Percentiles rank a stretch among this genome's conserved stretches.
Conservation (phyloP, 2,329 filamentous ascomycete species). For the Talaromyces atroroseus region DNA sequence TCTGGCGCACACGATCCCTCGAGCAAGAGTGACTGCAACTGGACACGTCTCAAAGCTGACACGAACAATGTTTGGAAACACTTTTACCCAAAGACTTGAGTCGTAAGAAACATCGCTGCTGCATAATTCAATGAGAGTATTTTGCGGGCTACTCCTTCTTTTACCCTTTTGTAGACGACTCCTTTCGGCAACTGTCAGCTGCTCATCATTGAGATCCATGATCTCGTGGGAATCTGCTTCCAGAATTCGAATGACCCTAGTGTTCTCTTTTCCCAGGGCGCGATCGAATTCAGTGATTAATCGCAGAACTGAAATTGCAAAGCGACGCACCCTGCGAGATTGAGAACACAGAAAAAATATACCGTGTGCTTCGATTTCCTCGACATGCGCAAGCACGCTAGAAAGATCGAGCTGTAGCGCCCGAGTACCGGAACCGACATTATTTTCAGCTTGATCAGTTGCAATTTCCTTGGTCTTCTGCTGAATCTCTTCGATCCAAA, state of each 20-base stretch:
- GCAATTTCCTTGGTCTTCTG: conserved; percentile 72
- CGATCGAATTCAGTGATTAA: conserved; percentile 91
- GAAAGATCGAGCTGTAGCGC: conserved; percentile 78
- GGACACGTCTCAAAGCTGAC: conserved; percentile 87
- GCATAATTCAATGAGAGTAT: conserved; percentile 86
- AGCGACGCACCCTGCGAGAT: conserved; percentile 78
- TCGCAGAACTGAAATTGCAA: conserved; percentile 85
- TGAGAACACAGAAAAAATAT: conserved; percentile 97
- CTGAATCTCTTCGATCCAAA: conserved; percentile 97
- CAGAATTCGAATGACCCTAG: conserved; percentile 82
- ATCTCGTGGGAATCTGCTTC: conserved; percentile 84
- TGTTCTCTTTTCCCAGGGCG: conserved; percentile 74
- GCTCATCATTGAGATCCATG: conserved; percentile 84
- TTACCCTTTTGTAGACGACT: conserved; percentile 88
- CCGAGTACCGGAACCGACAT: conserved; percentile 58
- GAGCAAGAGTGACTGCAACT: conserved; percentile 81
- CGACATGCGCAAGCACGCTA: conserved; percentile 84
- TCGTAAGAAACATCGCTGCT: conserved; percentile 95
- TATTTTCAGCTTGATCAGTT: conserved; percentile 59
- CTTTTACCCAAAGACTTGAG: conserved; percentile 92
- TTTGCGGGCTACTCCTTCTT: conserved; percentile 74
- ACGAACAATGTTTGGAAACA: conserved; percentile 90
- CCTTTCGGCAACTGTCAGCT: conserved; percentile 78
- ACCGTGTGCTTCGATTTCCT: conserved; percentile 94
- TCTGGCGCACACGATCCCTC: conserved; percentile 87